Base-by-base conservation (phyloP, 208 protist species). In the Trypanosoma conorhini region DNA sequence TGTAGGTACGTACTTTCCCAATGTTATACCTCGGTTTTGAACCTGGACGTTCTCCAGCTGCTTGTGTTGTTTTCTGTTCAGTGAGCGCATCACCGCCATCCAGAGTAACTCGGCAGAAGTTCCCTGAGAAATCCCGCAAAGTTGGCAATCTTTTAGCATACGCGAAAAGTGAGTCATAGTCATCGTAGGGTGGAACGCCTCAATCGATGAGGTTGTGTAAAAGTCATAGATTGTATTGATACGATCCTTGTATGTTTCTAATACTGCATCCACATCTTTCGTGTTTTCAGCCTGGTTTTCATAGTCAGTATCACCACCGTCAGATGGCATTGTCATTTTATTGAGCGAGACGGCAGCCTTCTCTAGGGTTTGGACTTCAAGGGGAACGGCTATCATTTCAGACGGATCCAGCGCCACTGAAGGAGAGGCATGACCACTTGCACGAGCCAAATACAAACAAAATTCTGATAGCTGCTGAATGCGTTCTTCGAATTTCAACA, bases 101-200 rank as follows among this genome's bases (percentile, higher is more conserved):
- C 84, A 90, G 19, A 93, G 56, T 40, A 90, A 59, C 63, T 90
- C 82, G 5, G 83, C 67, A 21, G 81, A 77, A 31, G 73, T 76
- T 22, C 79, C 66, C 28, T 68, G 71, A 44, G 62, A 51, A 51
- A 56, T 8, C 21, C 54, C 66, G 58, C 74, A 76, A 2, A 90
- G 59, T 15, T 64, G 59, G 58, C 73, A 80, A 62, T 93, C 84
- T 55, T 73, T 78, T 46, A 86, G 68, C 51, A 93, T 63, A 22
- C 54, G 70, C 21, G 82, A 79, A 70, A 93, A 88, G 31, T 87
- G 66, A 28, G 59, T 35, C 28, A 90, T 61, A 8, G 72, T 71
- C 80, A 93, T 86, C 19, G 52, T 48, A n/a, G 80, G 82, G 26
- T 83, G 73, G 50, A 88, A 72, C 40, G 77, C 51, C 28, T 81